phyloP scores from a whole-genome alignment of 2,329 filamentous ascomycete species.

The Hymenoscyphus fructigenus region DNA sequence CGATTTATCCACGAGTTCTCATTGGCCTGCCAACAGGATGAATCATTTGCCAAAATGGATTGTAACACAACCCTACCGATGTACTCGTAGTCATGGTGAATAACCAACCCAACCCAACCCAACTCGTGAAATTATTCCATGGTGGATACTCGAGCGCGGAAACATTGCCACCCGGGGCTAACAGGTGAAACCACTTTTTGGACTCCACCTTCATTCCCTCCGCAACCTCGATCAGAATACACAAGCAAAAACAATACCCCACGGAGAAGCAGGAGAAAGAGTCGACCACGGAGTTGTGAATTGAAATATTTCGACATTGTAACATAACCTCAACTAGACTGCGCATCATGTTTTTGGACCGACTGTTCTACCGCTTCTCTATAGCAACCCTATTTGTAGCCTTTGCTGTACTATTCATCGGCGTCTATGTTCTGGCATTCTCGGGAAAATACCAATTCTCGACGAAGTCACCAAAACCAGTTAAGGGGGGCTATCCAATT shows the following conservation, averaged over 20 bases:
- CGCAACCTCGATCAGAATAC: not conserved
- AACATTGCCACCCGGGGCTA: not conserved
- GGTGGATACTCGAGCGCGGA: not conserved
- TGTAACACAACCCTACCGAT: not conserved
- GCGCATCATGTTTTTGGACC: slow-evolving; percentile 5
- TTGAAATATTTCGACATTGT: not conserved
- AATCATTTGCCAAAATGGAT: not conserved
- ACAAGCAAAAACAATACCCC: not conserved
- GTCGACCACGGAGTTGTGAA: not conserved
- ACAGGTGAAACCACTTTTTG: not conserved
- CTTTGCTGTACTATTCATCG: not conserved
- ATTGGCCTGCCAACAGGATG: not conserved
- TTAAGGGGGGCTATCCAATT: slow-evolving; percentile 40
- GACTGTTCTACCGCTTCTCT: not conserved
- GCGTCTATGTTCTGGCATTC: slow-evolving; percentile 1
- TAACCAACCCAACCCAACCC: too few species aligned
- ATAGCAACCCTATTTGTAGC: not conserved
- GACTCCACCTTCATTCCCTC: not conserved
- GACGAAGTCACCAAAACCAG: slow-evolving; percentile 28
- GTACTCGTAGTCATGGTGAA: too few species aligned
- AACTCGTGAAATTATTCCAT: too few species aligned
- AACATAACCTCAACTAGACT: too few species aligned
- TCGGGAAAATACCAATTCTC: slow-evolving; percentile 10
- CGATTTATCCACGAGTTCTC: not conserved
- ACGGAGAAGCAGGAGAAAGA: not conserved